Percentiles rank a stretch among this genome's conserved stretches.
Evolutionary conservation across 2,329 filamentous ascomycete species (phyloP).

Genomic region (Colletotrichum gigasporum): DNA sequence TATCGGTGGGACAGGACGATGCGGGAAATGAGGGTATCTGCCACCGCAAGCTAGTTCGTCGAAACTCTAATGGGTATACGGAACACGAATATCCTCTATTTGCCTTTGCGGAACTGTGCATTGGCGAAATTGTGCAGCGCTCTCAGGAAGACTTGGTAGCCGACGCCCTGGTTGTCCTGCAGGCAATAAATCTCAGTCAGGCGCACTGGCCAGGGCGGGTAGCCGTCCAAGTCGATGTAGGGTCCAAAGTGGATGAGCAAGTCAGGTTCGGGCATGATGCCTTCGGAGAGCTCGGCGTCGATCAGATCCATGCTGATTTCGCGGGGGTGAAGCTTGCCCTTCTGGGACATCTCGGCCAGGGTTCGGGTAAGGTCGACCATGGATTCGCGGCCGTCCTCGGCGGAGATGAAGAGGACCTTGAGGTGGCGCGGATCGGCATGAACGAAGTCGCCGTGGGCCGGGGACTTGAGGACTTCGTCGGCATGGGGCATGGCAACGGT

Average conservation of each 20-base stretch:
- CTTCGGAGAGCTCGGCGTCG: conserved; percentile 84
- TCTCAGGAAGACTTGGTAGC: conserved; percentile 92
- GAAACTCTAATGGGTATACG: conserved; percentile 26
- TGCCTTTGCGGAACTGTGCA: conserved; percentile 88
- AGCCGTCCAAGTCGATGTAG: conserved; percentile 84
- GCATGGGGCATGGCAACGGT: conserved; percentile 60
- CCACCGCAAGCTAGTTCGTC: conserved; percentile 36
- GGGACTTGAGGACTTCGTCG: conserved; percentile 48
- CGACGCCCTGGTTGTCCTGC: conserved; percentile 81
- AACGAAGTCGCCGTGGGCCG: conserved; percentile 36
- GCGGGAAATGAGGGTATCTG: conserved; percentile 57
- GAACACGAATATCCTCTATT: conserved; percentile 47
- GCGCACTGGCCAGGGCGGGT: conserved; percentile 95
- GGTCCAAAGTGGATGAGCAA: conserved; percentile 88
- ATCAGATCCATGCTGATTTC: conserved; percentile 90
- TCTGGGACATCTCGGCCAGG: conserved; percentile 92
- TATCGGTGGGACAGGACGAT: conserved; percentile 71
- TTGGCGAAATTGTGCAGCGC: conserved; percentile 85
- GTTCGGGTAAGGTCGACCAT: conserved; percentile 96
- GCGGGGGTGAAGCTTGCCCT: conserved; percentile 79
- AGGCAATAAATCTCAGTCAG: conserved; percentile 92
- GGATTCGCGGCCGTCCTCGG: conserved; percentile 90
- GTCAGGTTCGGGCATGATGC: conserved; percentile 89
- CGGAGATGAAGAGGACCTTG: conserved; percentile 81
- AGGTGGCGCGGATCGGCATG: conserved; percentile 50